Base-by-base conservation (phyloP, 2,329 filamentous ascomycete genomes). In the Plectosphaerella sp. region DNA sequence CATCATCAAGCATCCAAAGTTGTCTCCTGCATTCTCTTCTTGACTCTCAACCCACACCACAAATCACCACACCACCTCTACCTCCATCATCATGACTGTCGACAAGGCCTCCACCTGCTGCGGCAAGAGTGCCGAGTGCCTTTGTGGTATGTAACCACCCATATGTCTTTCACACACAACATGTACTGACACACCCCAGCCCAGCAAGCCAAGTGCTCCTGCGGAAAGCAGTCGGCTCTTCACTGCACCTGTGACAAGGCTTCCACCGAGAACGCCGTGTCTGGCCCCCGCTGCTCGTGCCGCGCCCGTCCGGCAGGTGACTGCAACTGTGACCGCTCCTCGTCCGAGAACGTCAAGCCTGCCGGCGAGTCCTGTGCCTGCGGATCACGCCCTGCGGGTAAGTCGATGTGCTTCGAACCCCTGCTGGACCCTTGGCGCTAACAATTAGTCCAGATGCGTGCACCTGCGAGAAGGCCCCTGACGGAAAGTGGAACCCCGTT, bases 181-280 rank as follows among this genome's bases (percentile, higher is more conserved):
- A 5, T 41, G 10, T 24, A 47, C 54, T 54, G 48, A 49, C 35
- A 24, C 15, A 5, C 52, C 50, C 20, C 64, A 83, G 83, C 83
- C 61, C 70, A 82, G 62, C 78, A 86, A 70, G 84, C 84, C 9
- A 86, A 78, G 54, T 96, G 91, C 83, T 95, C 90, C 15, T 97
- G 93, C 69, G 93, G 93, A 66, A 85, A 96, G 77, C 82, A 94
- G 67, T 83, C 85, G 4, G 93, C 93, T 48, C 83, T 96, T 47
- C 79, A 92, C 68, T 97, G 93, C 82, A 88, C 78, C 57, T 97
- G 93, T 75, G 83, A 83, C 63, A 92, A 90, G 71, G 81, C 91
- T 4, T 58, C 78, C 4, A 72, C 76, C 15, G 92, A 97, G 78
- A 97, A 97, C 78, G 73, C 73, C 41, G 67, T 89, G 52, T 69